A percentile compares a stretch with the other conserved stretches of the same genome.
Conservation (phyloP, 1,284 basidiomycete species). For the Phlebopus sp. region DNA sequence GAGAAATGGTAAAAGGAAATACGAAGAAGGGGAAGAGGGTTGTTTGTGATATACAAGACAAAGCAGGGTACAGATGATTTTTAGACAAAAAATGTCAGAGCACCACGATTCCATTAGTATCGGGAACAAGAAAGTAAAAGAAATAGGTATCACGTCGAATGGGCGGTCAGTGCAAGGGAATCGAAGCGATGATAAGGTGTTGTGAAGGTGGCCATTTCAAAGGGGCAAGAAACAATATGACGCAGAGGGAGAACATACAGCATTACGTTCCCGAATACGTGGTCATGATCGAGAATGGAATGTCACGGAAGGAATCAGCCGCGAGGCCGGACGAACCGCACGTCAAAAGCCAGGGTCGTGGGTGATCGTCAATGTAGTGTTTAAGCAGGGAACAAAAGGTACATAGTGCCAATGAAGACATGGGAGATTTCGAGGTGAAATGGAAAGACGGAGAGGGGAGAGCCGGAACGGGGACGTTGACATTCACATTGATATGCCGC, state of each 20-base stretch:
- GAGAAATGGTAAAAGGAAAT: too few species aligned
- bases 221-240: background rate
- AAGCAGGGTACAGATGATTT: conserved; percentile 12
- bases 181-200: conserved; percentile 4
- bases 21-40: conserved; percentile 4
- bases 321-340: background rate
- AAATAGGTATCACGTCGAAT: background rate
- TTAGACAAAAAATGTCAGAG: conserved; percentile 9
- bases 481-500: too few species aligned
- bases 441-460: background rate
- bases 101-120: background rate
- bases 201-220: background rate
- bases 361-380: conserved; percentile 1
- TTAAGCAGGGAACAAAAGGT: background rate
- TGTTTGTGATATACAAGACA: conserved; percentile 15
- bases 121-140: background rate
- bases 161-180: background rate
- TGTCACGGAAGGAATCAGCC: conserved; percentile 6
- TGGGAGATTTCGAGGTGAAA: background rate
- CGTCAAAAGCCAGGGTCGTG: background rate
- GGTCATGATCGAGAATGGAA: background rate
- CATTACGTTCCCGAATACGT: conserved; percentile 14
- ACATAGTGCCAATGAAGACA: background rate
- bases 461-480: background rate
- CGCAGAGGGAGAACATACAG: background rate